Percentiles rank a stretch among this genome's conserved stretches.
phyloP scores from a whole-genome alignment of 2,329 filamentous ascomycete genomes.

The Phaeosphaeriaceae sp. region DNA sequence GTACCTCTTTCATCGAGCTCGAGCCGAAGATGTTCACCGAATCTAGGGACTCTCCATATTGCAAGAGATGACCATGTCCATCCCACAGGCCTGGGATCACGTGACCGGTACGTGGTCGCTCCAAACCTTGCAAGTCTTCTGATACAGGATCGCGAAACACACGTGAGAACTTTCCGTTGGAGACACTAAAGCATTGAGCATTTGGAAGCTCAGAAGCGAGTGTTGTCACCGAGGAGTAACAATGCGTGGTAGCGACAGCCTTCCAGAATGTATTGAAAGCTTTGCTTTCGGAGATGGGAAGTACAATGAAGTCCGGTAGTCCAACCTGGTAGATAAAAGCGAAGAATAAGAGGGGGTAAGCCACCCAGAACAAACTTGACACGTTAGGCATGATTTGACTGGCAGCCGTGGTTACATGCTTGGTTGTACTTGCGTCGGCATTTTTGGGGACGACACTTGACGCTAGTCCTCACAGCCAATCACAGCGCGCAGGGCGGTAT shows the following conservation, averaged over 20 bases:
- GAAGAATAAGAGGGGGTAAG: slow-evolving; percentile 33
- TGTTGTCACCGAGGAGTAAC: slow-evolving; percentile 56
- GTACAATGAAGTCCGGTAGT: slow-evolving; percentile 21
- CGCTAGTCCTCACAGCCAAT: neutral
- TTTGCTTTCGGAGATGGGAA: slow-evolving; percentile 21
- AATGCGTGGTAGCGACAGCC: slow-evolving; percentile 44
- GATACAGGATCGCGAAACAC: slow-evolving; percentile 52
- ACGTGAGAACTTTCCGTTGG: slow-evolving; percentile 58
- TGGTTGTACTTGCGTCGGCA: neutral
- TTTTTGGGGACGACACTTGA: neutral
- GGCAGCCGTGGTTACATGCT: neutral
- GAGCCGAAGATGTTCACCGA: slow-evolving; percentile 70
- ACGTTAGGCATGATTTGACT: slow-evolving; percentile 27
- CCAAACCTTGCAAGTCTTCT: slow-evolving; percentile 31
- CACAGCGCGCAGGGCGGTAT: neutral
- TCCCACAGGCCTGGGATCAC: slow-evolving; percentile 75
- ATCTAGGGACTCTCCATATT: slow-evolving; percentile 72
- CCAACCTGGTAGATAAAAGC: slow-evolving; percentile 40
- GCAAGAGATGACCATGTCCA: slow-evolving; percentile 71
- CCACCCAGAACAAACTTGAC: slow-evolving; percentile 27
- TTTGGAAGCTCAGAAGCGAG: slow-evolving; percentile 47
- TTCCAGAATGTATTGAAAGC: slow-evolving; percentile 30
- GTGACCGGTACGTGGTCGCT: slow-evolving; percentile 54
- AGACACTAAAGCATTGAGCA: slow-evolving; percentile 64
- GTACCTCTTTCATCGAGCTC: slow-evolving; percentile 62